Base-by-base conservation (phyloP, 495 filamentous ascomycete genomes). In the Neurospora sp. region DNA sequence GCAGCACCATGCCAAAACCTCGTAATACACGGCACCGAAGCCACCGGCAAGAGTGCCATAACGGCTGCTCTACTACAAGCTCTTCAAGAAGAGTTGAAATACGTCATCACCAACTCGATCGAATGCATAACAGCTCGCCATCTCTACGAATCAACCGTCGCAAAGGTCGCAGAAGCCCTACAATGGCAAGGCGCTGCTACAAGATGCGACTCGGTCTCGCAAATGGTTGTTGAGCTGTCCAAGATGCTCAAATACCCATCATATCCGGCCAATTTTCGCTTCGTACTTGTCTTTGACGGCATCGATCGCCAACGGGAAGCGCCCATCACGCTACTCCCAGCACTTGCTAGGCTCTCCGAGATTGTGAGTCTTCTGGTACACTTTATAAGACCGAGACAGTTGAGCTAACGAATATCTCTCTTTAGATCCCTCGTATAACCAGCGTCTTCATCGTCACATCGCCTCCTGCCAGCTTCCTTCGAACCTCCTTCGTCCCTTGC, bases 121-220 rank as follows among this genome's bases (percentile, higher is more conserved):
- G 95, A 98, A 85, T 98, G 94, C 77, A 92, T 99, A 70, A 97
- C 94, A 0, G 90, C 89, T 0, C 90, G 96, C 38, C 96, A 99
- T 82, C 84, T 99, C 8, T 90, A 96, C 42, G 93, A 95, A 78
- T 87, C 85, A 37, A 89, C 88, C 1, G 80, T 90, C 9, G 83
- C 82, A 3, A 81, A 81, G 35, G 83, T 91, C 74, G 80, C 88
- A 73, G 82, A 88, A 80, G 80, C 84, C 79, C 42, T 91, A 78
- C 53, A 81, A 75, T 72, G 76, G 84, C 78, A 86, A 61, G 73
- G 78, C 79, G 76, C 74, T 70, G 80, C 78, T 7, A 76, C 85
- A 48, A 85, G 90, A 73, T 96, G 93, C 79, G 94, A 98, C 79
- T 92, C 89, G 70, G 81, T 96, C 53, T 91, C 90, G 69, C 86